Evolutionary conservation across 345 rosid species (phyloP), one percentile per base, ranked within the genome.

Genomic region (Syzygium oleosum): DNA sequence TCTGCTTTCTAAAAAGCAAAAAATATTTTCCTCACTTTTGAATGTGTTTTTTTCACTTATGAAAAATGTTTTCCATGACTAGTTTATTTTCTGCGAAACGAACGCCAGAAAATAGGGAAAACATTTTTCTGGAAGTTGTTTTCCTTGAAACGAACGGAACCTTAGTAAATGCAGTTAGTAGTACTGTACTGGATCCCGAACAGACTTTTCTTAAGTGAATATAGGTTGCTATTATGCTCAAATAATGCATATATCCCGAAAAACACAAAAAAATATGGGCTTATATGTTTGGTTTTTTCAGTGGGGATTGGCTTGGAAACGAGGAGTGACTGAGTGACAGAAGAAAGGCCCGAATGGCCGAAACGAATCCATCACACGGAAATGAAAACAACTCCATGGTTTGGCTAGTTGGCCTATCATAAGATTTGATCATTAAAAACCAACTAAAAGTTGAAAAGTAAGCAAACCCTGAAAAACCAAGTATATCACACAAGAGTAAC

Each of bases 151-250:
- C 46, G 7, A 43, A 43, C 1, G 46, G 7, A 43, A 6, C 7
- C 7, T 43, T 43, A 5, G 46, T 43, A 43, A 43, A 5, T 43
- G 7, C 1, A 43, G 46, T 43, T 6, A 1, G 46, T 43, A 43
- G 15, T 58, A 58, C 25, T 58, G 29, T 58, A 2, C 15, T 25
- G 14, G 63, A 25, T 58, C 29, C 5, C 25, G 63, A 58, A 25
- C 5, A 15, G 22, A 29, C 78, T 15, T 13, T 61, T 6, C 19
- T 61, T 61, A 61, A 61, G 13, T n/a, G 0, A 2, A 4, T 15
- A 31, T 29, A 65, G 2, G 22, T 4, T 4, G 22, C 3, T 7
- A 5, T 4, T 31, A 29, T 0, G 0, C 9, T 31, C 6, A 65
- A 29, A 63, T 52, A 52, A 52, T 43, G 46, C 46, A 25, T 58